Conservation (phyloP, 2,329 filamentous ascomycete genomes). For the Lecanicillium sp. region DNA sequence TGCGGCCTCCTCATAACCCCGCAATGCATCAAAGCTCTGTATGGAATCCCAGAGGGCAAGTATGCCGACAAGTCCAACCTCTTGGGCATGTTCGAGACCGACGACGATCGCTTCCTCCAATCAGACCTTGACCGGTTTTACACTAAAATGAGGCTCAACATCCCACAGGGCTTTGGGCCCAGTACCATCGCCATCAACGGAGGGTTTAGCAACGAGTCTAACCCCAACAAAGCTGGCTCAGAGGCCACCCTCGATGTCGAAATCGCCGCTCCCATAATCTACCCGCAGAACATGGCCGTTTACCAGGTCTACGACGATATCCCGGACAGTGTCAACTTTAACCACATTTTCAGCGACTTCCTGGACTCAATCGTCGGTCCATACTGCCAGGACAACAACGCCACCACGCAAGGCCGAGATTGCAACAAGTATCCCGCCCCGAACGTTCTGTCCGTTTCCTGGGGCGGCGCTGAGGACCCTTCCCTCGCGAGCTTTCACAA, state of each 20-base stretch:
- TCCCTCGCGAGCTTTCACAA: background rate
- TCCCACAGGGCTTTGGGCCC: conserved; percentile 10
- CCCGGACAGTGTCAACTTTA: background rate
- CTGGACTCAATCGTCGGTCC: conserved; percentile 35
- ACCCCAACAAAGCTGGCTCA: conserved; percentile 23
- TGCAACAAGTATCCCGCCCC: conserved; percentile 20
- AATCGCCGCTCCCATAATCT: conserved; percentile 42
- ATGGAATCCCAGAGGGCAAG: conserved; percentile 27
- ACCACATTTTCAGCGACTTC: conserved; percentile 33
- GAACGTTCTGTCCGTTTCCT: conserved; percentile 35
- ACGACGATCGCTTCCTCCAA: conserved; percentile 33
- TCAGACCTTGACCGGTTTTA: conserved; percentile 35
- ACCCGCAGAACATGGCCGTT: conserved; percentile 37
- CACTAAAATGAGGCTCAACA: conserved; percentile 19
- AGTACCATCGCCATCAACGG: conserved; percentile 30
- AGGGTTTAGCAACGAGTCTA: conserved; percentile 23
- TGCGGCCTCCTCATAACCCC: conserved; percentile 51
- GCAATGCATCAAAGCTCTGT: conserved; percentile 44
- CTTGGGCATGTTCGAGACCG: conserved; percentile 36
- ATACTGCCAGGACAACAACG: conserved; percentile 40
- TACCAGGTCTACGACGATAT: conserved; percentile 15
- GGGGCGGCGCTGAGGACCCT: conserved; percentile 39
- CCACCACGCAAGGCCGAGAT: conserved; percentile 12
- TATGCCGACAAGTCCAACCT: conserved; percentile 25
- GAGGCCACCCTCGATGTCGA: conserved; percentile 45